phyloP scores from a whole-genome alignment of 176 grass and related monocot species.

The Alloteropsis semialata region DNA sequence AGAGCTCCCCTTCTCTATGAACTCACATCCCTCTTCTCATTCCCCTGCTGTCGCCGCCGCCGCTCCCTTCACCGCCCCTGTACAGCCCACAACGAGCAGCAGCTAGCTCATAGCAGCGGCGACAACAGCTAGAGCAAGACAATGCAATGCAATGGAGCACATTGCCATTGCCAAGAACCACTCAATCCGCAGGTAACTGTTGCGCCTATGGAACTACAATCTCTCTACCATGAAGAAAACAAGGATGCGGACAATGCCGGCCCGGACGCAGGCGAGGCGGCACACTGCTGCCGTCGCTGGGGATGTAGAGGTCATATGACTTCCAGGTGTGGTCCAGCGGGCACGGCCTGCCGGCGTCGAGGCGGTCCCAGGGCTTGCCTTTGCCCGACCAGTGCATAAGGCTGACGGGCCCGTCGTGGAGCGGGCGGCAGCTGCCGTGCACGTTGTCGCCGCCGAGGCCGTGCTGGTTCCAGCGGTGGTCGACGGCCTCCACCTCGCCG shows the following conservation, averaged over 20 bases:
- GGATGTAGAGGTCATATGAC: slow-evolving; percentile 65
- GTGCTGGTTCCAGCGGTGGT: slow-evolving; percentile 82
- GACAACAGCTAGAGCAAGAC: not conserved
- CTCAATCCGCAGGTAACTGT: slow-evolving; percentile 26
- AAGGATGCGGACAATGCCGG: slow-evolving; percentile 37
- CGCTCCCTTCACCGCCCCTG: slow-evolving; percentile 23
- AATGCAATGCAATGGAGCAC: slow-evolving; percentile 13
- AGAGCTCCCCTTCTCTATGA: slow-evolving; percentile 22
- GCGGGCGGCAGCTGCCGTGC: slow-evolving; percentile 60
- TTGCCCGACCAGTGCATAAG: slow-evolving; percentile 88
- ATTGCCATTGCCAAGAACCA: slow-evolving; percentile 24
- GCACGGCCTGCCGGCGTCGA: slow-evolving; percentile 67
- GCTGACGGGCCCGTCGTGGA: slow-evolving; percentile 69
- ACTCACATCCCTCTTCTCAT: not conserved
- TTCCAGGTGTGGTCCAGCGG: slow-evolving; percentile 66
- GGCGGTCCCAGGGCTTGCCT: slow-evolving; percentile 75
- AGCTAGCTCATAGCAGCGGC: slow-evolving; percentile 19
- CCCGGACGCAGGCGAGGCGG: slow-evolving; percentile 22
- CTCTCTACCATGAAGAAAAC: slow-evolving; percentile 46
- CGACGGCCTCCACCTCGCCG: slow-evolving; percentile 69
- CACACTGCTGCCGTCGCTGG: not conserved
- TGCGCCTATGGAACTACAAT: not conserved
- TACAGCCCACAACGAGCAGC: slow-evolving; percentile 21
- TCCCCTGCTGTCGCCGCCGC: not conserved
- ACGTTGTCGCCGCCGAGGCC: slow-evolving; percentile 79